Base-by-base conservation (phyloP, 352 stramenopile species). In the Pythium phragmiticola region DNA sequence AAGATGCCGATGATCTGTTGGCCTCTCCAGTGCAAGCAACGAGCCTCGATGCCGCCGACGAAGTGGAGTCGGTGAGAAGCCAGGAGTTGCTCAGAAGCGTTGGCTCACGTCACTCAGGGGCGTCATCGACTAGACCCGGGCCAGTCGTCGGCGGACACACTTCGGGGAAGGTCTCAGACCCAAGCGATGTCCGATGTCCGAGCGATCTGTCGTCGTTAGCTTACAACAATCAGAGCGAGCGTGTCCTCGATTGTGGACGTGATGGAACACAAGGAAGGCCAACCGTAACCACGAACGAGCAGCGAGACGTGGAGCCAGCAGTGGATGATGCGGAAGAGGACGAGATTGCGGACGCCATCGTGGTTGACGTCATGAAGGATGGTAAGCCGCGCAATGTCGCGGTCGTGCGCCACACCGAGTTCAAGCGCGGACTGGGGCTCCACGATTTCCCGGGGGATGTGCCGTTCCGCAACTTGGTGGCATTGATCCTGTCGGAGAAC, bases 401-500 rank as follows among this genome's bases (percentile, higher is more conserved):
- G 0, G 86, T 87, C 61, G 53, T 92, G 8, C 46, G 72, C 14
- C 80, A 89, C 60, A 68, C 72, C 0, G 68, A 80, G 14, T 80
- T 92, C 57, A 78, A 75, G 45, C 70, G 62, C 17, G 76, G 72
- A 0, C 11, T 88, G 19, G 19, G 69, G 2, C 62, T 90, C 2
- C 76, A 76, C 26, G 75, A 86, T 9, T 83, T 88, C 37, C 80
- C 83, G 3, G 67, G 56, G 7, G 73, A 79, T 2, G 23, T 91
- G 13, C 67, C 77, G 26, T 87, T 89, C 33, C 72, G 73, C 51
- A 89, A 84, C 23, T 53, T 95, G 7, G 39, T 92, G 14, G 86
- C 68, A 7, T 39, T 93, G 9, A 68, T 90, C 21, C 68, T 95
- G 1, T 82, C 80, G 6, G 63, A 79, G 5, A 93, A 92, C 59